Percentiles rank a stretch among this genome's conserved stretches.
phyloP scores from a whole-genome alignment of 169 alveolate genomes.

The Theileria parva region DNA sequence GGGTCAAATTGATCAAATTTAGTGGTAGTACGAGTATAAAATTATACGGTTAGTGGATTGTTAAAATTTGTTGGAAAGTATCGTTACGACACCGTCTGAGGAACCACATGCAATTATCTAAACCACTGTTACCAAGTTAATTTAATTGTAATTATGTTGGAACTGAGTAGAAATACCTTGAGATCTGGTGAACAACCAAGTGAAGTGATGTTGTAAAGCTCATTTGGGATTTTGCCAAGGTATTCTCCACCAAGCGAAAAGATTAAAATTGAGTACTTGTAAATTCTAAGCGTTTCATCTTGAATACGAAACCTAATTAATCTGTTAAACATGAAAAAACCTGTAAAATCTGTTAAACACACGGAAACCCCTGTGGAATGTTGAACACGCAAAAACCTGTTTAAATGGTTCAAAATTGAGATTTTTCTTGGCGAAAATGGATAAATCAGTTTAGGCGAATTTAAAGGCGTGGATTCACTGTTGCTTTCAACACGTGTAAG shows the following conservation, averaged over 20 bases:
- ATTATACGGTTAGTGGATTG: too few relatives aligned
- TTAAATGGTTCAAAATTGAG: not conserved
- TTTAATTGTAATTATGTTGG: too few relatives aligned
- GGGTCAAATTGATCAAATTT: not conserved
- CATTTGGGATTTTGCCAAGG: constrained; percentile 19
- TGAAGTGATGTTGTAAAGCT: constrained; percentile 15
- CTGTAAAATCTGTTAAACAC: too few relatives aligned
- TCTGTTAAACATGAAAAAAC: not conserved
- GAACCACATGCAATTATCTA: constrained; percentile 26
- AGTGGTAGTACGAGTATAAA: not conserved
- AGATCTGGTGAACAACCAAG: constrained; percentile 14
- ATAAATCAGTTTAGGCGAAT: not conserved
- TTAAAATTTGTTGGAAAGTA: not conserved
- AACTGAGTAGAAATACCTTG: not conserved
- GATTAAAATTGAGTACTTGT: constrained; percentile 6
- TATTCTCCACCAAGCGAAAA: constrained; percentile 16
- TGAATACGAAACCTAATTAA: not conserved
- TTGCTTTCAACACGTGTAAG: not conserved
- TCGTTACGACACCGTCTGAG: constrained; percentile 19
- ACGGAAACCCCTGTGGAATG: too few relatives aligned
- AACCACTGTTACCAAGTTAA: not conserved
- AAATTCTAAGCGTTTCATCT: not conserved
- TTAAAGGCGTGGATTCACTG: not conserved
- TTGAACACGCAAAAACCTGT: too few relatives aligned
- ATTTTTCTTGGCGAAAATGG: constrained; percentile 1